phyloP scores from a whole-genome alignment of 2,329 filamentous ascomycete genomes.

The Pseudogymnoascus sp. region DNA sequence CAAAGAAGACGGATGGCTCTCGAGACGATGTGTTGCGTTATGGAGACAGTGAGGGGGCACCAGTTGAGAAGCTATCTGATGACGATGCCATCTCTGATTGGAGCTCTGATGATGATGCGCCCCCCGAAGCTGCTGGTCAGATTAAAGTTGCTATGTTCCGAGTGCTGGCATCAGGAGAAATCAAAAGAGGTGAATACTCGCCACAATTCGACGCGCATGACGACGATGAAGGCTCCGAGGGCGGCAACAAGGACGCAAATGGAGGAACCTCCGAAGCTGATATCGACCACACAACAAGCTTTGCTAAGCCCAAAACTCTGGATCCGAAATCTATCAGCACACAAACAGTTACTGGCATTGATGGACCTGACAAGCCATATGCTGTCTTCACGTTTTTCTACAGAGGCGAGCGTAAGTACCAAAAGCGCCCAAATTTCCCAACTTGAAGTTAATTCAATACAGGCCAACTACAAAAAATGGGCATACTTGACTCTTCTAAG shows the following conservation, averaged over 20 bases:
- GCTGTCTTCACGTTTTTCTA: constrained; percentile 98
- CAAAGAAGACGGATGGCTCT: constrained; percentile 23
- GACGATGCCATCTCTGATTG: constrained; percentile 69
- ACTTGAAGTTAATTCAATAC: constrained; percentile 16
- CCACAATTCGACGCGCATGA: constrained; percentile 97
- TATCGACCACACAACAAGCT: constrained; percentile 94
- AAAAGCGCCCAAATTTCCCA: neutral
- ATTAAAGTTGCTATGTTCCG: constrained; percentile 98
- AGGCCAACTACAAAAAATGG: constrained; percentile 97
- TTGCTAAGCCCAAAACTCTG: constrained; percentile 90
- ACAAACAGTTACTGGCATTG: constrained; percentile 97
- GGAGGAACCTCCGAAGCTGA: constrained; percentile 65
- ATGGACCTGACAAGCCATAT: constrained; percentile 92
- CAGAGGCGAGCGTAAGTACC: constrained; percentile 76
- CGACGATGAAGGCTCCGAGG: constrained; percentile 63
- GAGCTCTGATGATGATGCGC: constrained; percentile 71
- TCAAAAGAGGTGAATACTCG: constrained; percentile 96
- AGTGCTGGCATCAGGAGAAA: constrained; percentile 89
- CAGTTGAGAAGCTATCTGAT: constrained; percentile 63
- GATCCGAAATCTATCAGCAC: constrained; percentile 98
- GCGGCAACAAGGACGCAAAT: constrained; percentile 42
- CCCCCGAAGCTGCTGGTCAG: constrained; percentile 89
- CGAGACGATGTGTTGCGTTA: constrained; percentile 66
- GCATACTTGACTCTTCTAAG: constrained; percentile 68
- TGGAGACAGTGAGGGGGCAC: constrained; percentile 66